These are phyloP conservation scores for Candida buenavistaensis DNA, from an alignment of 1,139 yeast genomes.

Conservation along the genomic window DNA sequence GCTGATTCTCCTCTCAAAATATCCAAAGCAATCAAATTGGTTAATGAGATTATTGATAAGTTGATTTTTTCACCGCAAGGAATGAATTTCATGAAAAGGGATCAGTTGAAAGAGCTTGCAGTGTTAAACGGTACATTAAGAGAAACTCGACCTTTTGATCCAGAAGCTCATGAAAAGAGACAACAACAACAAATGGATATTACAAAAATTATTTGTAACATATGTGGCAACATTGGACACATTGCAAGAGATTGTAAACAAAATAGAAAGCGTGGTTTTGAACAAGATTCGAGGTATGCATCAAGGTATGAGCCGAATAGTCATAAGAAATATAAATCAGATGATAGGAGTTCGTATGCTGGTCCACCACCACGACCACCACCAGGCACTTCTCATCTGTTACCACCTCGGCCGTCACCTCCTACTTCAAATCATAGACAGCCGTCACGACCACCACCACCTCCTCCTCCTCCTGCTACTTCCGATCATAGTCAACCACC, in stretches of 20 bases:
- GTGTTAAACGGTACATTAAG: conserved; percentile 91
- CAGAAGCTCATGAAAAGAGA: conserved; percentile 49
- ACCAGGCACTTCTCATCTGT: conserved; percentile 17
- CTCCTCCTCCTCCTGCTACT: conserved; percentile 21
- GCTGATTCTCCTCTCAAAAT: conserved; percentile 82
- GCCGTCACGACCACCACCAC: conserved; percentile 21
- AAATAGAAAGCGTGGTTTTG: conserved; percentile 10
- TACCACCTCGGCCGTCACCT: conserved; percentile 12
- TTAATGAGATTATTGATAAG: conserved; percentile 75
- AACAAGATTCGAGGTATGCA: background rate
- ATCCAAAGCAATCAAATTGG: conserved; percentile 70
- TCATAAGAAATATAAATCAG: conserved; percentile 3
- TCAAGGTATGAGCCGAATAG: no score
- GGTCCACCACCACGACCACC: conserved; percentile 19
- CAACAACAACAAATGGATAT: conserved; percentile 48
- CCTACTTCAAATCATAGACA: conserved; percentile 6
- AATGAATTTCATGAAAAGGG: conserved; percentile 86
- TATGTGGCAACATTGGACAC: conserved; percentile 85
- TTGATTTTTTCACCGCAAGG: conserved; percentile 91
- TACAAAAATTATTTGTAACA: conserved; percentile 64
- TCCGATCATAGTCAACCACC: no score
- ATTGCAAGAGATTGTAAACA: conserved; percentile 80
- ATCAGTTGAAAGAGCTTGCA: conserved; percentile 89
- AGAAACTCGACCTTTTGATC: conserved; percentile 72
- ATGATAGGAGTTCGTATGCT: conserved; percentile 7